Conservation (phyloP, 2,329 filamentous ascomycete genomes). For the Thielaviopsis populi region DNA sequence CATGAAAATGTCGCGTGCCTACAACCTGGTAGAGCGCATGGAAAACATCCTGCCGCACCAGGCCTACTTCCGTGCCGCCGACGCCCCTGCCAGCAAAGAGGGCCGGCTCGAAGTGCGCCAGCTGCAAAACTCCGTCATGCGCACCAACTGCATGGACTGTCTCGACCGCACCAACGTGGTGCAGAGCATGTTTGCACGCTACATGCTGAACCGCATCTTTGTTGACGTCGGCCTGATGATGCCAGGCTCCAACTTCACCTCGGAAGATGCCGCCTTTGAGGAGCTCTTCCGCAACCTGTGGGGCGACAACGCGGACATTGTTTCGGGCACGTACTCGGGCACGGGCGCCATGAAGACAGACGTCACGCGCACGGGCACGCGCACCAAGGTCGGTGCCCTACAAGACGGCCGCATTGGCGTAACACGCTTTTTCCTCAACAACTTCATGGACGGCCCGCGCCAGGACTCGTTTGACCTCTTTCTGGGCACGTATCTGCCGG, state of each 20-base stretch:
- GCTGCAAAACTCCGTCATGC: slow-evolving; percentile 76
- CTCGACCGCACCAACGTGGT: slow-evolving; percentile 95
- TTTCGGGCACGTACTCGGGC: slow-evolving; percentile 83
- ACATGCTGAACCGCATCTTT: slow-evolving; percentile 77
- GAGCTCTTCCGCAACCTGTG: slow-evolving; percentile 90
- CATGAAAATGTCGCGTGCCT: slow-evolving; percentile 79
- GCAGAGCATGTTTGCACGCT: slow-evolving; percentile 89
- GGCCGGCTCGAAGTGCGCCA: slow-evolving; percentile 61
- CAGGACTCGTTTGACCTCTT: slow-evolving; percentile 96
- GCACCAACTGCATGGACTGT: slow-evolving; percentile 99
- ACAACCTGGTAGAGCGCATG: slow-evolving; percentile 71
- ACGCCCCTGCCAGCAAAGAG: slow-evolving; percentile 57
- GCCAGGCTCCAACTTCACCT: slow-evolving; percentile 59
- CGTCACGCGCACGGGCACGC: slow-evolving; percentile 81
- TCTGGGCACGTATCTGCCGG: slow-evolving; percentile 69
- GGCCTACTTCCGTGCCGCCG: slow-evolving; percentile 83
- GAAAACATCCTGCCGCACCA: slow-evolving; percentile 61
- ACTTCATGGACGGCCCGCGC: slow-evolving; percentile 82
- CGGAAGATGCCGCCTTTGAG: slow-evolving; percentile 69
- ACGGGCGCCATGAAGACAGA: slow-evolving; percentile 97
- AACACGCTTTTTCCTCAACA: slow-evolving; percentile 82
- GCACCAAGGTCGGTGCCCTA: slow-evolving; percentile 70
- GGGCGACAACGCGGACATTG: slow-evolving; percentile 96
- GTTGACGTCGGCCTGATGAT: slow-evolving; percentile 66
- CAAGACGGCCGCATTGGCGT: slow-evolving; percentile 80